Percentiles rank a stretch among this genome's conserved stretches.
Conservation (phyloP, 1,284 basidiomycete species). For the Boletus semigastroideus region DNA sequence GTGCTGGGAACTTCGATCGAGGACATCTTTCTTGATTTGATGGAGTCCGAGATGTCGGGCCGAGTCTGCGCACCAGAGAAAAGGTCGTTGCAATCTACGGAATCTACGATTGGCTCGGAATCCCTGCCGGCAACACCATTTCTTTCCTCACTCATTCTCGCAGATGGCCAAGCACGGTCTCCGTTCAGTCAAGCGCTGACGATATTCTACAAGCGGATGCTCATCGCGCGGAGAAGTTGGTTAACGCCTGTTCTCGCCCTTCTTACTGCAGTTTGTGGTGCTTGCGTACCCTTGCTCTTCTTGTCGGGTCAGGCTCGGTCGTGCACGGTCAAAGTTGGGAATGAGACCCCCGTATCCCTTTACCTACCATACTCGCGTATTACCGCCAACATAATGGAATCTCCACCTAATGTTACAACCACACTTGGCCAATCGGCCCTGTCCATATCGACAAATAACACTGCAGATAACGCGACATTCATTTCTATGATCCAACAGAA, state of each 20-base stretch:
- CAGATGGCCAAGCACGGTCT: slow-evolving; percentile 50
- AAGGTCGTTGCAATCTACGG: slow-evolving; percentile 18
- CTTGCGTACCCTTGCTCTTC: slow-evolving; percentile 67
- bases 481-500: slow-evolving; percentile 47
- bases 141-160: slow-evolving; percentile 38
- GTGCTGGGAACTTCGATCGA: slow-evolving; percentile 75
- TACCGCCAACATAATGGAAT: slow-evolving; percentile 36
- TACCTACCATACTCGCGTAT: slow-evolving; percentile 49
- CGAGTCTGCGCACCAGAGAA: neutral
- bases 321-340: slow-evolving; percentile 43
- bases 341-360: slow-evolving; percentile 41
- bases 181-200: slow-evolving; percentile 62
- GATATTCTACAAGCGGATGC: slow-evolving; percentile 70
- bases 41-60: slow-evolving; percentile 44
- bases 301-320: slow-evolving; percentile 49
- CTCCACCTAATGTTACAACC: slow-evolving; percentile 47
- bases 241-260: slow-evolving; percentile 62
- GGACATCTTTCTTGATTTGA: slow-evolving; percentile 76
- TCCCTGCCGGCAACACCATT: slow-evolving; percentile 41
- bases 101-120: slow-evolving; percentile 24
- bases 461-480: slow-evolving; percentile 56
- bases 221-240: slow-evolving; percentile 69
- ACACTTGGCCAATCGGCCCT: slow-evolving; percentile 40
- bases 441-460: slow-evolving; percentile 36
- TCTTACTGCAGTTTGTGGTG: slow-evolving; percentile 60